Percentiles rank a stretch among this genome's conserved stretches.
Conservation (phyloP, 768 basidiomycete species). For the Leccinum ochraceum region DNA sequence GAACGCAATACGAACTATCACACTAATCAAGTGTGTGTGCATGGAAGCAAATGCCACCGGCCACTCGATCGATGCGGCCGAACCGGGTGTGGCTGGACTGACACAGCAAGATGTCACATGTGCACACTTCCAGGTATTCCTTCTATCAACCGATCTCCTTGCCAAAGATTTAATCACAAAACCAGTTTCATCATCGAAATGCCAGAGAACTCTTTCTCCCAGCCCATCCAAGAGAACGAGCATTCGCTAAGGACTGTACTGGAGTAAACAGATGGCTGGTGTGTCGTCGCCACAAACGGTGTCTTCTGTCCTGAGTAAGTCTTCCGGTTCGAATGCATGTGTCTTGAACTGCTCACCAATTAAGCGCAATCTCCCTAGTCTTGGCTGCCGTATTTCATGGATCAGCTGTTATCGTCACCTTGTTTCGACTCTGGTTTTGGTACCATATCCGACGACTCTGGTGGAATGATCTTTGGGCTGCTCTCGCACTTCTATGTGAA, state of each 20-base stretch:
- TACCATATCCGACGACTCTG: slow-evolving; percentile 23
- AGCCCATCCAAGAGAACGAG: neutral
- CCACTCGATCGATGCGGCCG: too few species aligned
- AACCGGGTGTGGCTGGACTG: too few species aligned
- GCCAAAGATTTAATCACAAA: neutral
- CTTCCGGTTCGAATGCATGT: neutral
- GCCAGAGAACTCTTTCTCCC: neutral
- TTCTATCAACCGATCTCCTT: slow-evolving; percentile 1
- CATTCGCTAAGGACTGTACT: neutral
- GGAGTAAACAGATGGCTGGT: slow-evolving; percentile 3
- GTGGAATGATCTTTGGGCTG: slow-evolving; percentile 33
- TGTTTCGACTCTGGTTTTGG: slow-evolving; percentile 30
- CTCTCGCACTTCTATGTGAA: slow-evolving; percentile 15
- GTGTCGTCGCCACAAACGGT: slow-evolving; percentile 12
- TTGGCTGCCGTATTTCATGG: slow-evolving; percentile 22
- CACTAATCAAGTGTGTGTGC: too few species aligned
- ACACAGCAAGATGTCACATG: too few species aligned
- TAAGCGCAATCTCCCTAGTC: slow-evolving; percentile 9
- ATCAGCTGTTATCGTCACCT: slow-evolving; percentile 20
- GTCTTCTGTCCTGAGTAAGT: slow-evolving; percentile 21
- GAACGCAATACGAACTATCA: too few species aligned
- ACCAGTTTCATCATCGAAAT: neutral
- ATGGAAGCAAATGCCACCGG: too few species aligned
- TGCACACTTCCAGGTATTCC: neutral
- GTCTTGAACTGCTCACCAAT: neutral